Evolutionary conservation across 768 basidiomycete genomes (phyloP).

Genomic region (Floccularia luteovirens): DNA sequence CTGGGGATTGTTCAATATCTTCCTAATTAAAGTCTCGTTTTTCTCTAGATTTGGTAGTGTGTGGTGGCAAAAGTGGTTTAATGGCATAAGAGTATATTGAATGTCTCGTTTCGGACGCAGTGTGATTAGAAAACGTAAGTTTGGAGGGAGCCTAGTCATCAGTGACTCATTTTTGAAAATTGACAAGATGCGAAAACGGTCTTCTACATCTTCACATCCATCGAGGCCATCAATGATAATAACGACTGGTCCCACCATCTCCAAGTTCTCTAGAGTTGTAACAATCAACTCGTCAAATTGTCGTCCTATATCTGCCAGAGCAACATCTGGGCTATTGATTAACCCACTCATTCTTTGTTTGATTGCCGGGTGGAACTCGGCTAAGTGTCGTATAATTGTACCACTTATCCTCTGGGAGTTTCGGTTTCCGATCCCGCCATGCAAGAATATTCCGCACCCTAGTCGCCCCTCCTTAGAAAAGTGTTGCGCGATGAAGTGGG

Average conservation of each 20-base stretch:
- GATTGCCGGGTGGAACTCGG: conserved; percentile 16
- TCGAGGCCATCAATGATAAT: conserved; percentile 26
- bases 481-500: conserved; percentile 17
- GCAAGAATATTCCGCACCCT: conserved; percentile 23
- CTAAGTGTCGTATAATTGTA: conserved; percentile 22
- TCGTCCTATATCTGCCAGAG: conserved; percentile 3
- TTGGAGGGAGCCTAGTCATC: conserved; percentile 11
- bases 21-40: neutral
- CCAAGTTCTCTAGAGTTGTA: conserved; percentile 12
- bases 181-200: conserved; percentile 1
- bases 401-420: conserved; percentile 17
- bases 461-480: conserved; percentile 17
- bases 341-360: conserved; percentile 4
- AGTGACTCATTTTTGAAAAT: conserved; percentile 1
- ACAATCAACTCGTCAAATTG: conserved; percentile 21
- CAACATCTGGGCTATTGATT: conserved; percentile 1
- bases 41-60: neutral
- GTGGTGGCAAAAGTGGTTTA: neutral
- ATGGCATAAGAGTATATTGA: conserved; percentile 7
- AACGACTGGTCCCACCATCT: conserved; percentile 19
- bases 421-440: conserved; percentile 7
- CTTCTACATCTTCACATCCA: conserved; percentile 11
- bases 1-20: neutral
- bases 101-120: conserved; percentile 17
- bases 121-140: conserved; percentile 20